A percentile compares a stretch with the other conserved stretches of the same genome.
Conservation (phyloP, 2,329 filamentous ascomycete genomes). For the Aphanocladium album region DNA sequence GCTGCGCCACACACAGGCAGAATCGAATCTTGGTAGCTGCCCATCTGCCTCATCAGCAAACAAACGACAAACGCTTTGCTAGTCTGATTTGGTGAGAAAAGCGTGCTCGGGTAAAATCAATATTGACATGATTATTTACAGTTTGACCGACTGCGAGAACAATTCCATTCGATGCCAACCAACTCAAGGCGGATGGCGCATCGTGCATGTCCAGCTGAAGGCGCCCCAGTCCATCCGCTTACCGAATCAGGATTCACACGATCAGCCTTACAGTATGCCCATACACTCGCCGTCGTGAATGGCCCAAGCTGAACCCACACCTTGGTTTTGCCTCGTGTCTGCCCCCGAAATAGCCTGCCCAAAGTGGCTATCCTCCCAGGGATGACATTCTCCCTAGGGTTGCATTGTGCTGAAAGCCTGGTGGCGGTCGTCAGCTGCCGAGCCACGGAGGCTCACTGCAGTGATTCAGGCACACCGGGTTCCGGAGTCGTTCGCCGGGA, state of each 20-base stretch:
- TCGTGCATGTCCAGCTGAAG: constrained; percentile 4
- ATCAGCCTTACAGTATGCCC: constrained; percentile 14
- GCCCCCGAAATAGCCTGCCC: constrained; percentile 2
- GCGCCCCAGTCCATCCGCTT: constrained; percentile 1
- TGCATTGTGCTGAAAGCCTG: neutral
- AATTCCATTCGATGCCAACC: neutral
- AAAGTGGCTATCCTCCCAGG: neutral
- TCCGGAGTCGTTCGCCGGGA: neutral
- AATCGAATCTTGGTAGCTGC: neutral
- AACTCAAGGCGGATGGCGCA: neutral
- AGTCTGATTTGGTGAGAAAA: no score
- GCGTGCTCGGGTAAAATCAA: neutral
- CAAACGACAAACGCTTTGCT: neutral
- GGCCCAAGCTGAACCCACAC: neutral
- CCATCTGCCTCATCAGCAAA: neutral
- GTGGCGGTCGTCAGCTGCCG: constrained; percentile 10
- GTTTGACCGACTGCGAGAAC: neutral
- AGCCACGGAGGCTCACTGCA: constrained; percentile 1
- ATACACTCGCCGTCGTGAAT: neutral
- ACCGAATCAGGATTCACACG: neutral
- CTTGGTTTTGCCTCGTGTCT: constrained; percentile 2
- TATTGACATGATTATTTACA: neutral
- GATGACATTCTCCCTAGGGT: neutral
- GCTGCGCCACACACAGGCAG: constrained; percentile 6
- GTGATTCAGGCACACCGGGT: neutral